Evolutionary conservation across 1,284 basidiomycete genomes (phyloP).

Genomic region (Sparassis latifolia): DNA sequence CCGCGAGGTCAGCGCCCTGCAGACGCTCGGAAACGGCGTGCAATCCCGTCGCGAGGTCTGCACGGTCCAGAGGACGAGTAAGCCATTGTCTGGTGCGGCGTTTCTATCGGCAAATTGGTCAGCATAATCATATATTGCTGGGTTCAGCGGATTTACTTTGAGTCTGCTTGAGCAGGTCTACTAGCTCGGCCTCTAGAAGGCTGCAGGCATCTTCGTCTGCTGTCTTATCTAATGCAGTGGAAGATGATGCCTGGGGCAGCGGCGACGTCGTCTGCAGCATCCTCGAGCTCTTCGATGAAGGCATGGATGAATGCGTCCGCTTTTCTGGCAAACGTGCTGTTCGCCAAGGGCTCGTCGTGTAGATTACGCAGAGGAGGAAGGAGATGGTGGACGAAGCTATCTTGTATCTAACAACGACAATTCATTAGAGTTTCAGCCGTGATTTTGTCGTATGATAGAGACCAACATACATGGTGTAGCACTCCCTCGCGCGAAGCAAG

Average conservation of each 20-base stretch:
- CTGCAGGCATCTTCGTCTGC: not conserved
- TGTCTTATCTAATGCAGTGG: not conserved
- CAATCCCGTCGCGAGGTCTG: conserved; percentile 16
- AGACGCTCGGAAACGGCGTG: conserved; percentile 2
- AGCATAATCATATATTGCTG: no score
- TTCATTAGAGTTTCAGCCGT: not conserved
- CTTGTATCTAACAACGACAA: conserved; percentile 3
- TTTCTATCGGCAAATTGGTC: conserved; percentile 1
- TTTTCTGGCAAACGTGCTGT: conserved; percentile 7
- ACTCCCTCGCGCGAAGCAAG: conserved; percentile 13
- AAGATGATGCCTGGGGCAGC: not conserved
- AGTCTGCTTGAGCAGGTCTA: conserved; percentile 11
- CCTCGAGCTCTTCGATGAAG: conserved; percentile 24
- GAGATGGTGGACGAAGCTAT: conserved; percentile 4
- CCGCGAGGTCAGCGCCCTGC: conserved; percentile 1
- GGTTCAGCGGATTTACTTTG: conserved; percentile 6
- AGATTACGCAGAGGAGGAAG: conserved; percentile 9
- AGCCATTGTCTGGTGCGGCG: conserved; percentile 3
- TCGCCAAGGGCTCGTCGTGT: conserved; percentile 5
- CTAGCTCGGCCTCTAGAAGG: conserved; percentile 8
- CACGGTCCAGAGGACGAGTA: conserved; percentile 17
- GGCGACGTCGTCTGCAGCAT: conserved; percentile 19
- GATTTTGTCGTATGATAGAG: not conserved
- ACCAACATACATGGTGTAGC: conserved; percentile 12
- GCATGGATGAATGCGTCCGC: conserved; percentile 18